Percentiles rank a stretch among this genome's conserved stretches.
Conservation (phyloP, 1,284 basidiomycete genomes). For the Sanghuangporus baumii region DNA sequence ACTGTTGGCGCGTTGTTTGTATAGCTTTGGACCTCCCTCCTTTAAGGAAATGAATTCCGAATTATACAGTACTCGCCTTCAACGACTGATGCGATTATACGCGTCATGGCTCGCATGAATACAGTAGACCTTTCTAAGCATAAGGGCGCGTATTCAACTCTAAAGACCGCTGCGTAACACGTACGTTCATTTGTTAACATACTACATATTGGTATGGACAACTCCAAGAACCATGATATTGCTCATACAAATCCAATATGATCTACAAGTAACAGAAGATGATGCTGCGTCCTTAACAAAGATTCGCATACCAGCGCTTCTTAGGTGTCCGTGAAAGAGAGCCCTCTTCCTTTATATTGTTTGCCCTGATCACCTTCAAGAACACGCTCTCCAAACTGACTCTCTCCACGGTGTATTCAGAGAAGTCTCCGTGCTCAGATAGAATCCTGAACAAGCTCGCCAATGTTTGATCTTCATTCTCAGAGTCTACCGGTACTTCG, state of each 20-base stretch:
- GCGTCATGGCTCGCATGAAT: neutral
- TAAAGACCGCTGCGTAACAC: no score
- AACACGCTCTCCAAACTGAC: conserved; percentile 68
- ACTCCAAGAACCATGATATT: neutral
- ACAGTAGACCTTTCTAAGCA: neutral
- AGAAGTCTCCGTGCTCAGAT: conserved; percentile 44
- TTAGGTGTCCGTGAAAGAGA: conserved; percentile 21
- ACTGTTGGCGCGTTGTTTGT: neutral
- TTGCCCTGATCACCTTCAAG: conserved; percentile 64
- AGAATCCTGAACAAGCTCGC: conserved; percentile 53
- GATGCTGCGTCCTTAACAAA: conserved; percentile 11
- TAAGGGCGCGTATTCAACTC: no score
- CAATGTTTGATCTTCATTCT: conserved; percentile 34
- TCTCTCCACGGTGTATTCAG: conserved; percentile 65
- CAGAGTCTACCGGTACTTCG: conserved; percentile 56
- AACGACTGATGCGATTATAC: no score
- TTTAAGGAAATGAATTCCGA: neutral
- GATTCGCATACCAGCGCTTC: conserved; percentile 23
- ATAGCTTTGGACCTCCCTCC: neutral
- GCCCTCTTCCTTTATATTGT: conserved; percentile 56
- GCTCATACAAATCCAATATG: neutral
- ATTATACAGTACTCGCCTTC: neutral
- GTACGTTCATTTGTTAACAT: no score
- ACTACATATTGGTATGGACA: no score
- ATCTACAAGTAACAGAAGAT: neutral